These are phyloP conservation scores for Trichoderma oligosporum DNA, from an alignment of 2,329 filamentous ascomycete genomes.

Conservation along the genomic window DNA sequence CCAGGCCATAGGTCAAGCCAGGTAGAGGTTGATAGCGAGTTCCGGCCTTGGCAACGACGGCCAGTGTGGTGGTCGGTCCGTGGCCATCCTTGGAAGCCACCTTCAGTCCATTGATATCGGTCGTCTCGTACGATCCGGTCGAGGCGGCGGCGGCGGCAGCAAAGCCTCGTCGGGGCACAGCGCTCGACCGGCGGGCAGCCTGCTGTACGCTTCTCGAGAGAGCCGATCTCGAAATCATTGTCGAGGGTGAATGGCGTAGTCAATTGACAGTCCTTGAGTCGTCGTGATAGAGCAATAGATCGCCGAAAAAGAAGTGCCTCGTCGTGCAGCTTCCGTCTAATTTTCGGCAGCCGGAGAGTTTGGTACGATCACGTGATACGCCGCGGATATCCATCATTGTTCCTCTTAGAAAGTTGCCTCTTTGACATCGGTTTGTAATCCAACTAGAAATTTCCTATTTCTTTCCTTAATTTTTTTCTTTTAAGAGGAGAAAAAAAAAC, in stretches of 20 bases:
- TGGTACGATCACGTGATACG: conserved; percentile 35
- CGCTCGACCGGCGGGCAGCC: conserved; percentile 54
- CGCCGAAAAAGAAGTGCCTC: conserved; percentile 40
- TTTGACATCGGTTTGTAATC: conserved; percentile 16
- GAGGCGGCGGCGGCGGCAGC: conserved; percentile 51
- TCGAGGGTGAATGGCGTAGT: conserved; percentile 54
- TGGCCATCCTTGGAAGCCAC: conserved; percentile 85
- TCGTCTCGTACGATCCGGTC: conserved; percentile 81
- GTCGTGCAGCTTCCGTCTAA: conserved; percentile 43
- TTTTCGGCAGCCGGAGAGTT: conserved; percentile 38
- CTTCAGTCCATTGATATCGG: conserved; percentile 85
- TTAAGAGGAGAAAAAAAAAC: neutral
- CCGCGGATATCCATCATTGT: conserved; percentile 16
- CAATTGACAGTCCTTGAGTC: conserved; percentile 48
- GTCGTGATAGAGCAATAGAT: conserved; percentile 40
- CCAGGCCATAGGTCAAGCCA: conserved; percentile 82
- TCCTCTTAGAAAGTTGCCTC: neutral
- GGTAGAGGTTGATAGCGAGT: conserved; percentile 88
- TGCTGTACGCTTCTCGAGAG: conserved; percentile 57
- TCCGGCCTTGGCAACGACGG: conserved; percentile 89
- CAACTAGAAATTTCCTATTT: neutral
- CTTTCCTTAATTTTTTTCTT: neutral
- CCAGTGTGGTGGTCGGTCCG: conserved; percentile 85
- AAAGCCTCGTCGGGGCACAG: conserved; percentile 53
- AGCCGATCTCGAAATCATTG: conserved; percentile 61